Evolutionary conservation across 225 moss, liverwort and hornwort species (phyloP), one percentile per base, ranked within the genome.

Genomic region (Polytrichum commune): DNA sequence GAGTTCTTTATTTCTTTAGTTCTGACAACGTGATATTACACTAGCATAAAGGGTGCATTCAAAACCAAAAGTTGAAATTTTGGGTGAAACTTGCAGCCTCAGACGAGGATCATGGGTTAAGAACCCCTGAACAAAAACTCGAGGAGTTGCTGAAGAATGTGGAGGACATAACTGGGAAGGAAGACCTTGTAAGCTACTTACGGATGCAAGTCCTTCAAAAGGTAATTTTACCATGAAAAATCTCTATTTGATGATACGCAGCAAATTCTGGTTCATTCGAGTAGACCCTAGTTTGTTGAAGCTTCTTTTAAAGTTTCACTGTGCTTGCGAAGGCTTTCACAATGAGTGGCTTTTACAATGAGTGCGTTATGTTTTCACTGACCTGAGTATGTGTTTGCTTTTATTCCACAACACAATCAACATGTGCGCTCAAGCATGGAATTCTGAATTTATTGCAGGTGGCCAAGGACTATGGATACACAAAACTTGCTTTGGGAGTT

Each of bases 161-260:
- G 35, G 71, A 85, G 69, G 98, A 98, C 63, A 64, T 82, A 24
- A 98, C 98, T 65, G 98, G 95, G 68, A 91, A 72, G 84, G 93
- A 98, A 77, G 98, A 98, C 66, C 80, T 98, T 26, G 75, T 93
- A n/a, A 85, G 87, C 66, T 84, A 83, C 30, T 72, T 98, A 67
- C 80, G 95, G 53, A 91, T 91, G 93, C 91, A 90, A 78, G 90
- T 89, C 46, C 76, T 98, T 54, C 98, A 98, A 64, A 83, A 83
- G 78, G 83, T 86, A 73, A 7, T 54, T 16, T 16, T 46, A 16
- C 16, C 16, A 46, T 46, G 46, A 13, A 46, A 35, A 46, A 13
- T 16, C 46, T 46, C 16, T 16, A 46, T 16, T 10, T 46, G 46
- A 13, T 46, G 3, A 16, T 26, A 26, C 16, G 2, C 3, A 46